Base-by-base conservation (phyloP, 441 rosid species). In the Flueggea neowawraea region DNA sequence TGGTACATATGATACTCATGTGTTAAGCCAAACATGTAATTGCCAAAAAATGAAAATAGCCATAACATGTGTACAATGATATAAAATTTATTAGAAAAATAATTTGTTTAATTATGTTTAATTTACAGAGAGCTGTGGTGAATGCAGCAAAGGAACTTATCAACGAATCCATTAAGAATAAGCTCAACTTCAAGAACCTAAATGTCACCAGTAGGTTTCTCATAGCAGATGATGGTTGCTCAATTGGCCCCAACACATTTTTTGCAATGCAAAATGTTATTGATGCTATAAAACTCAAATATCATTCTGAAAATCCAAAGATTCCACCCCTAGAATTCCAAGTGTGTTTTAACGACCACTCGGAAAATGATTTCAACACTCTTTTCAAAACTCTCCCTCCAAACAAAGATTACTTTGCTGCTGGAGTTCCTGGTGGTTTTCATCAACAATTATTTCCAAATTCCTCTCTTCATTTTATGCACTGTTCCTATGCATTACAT, bases 311-410 rank as follows among this genome's bases (percentile, higher is more conserved):
- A 48, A 3, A 6, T 8, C 36, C 32, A 45, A 44, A 10, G 16
- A 33, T 47, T 47, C 33, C 13, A 14, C 33, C 55, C 4, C 48
- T 68, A 1, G 73, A 75, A 31, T 79, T 58, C 50, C 73, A 65
- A 28, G 69, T 75, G 14, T 72, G 53, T 60, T 75, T 75, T 63
- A 79, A 70, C 10, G 69, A 79, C 49, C 73, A 55, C 16, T 22
- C 55, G 6, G 60, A 61, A 22, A 72, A 69, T 52, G 77, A 78
- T 31, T 78, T 78, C 58, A 75, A 79, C 59, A 75, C 74, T 17
- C 80, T 70, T 22, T 79, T 79, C 65, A 65, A 12, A 48, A 54
- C 69, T 15, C 67, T 72, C 28, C 71, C 80, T 16, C 33, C 14
- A 0, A 3, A 56, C 15, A 49, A 55, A 8, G 28, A 43, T 14